phyloP scores from a whole-genome alignment of 371 early-diverging fungal species.

The Lichtheimia corymbifera region DNA sequence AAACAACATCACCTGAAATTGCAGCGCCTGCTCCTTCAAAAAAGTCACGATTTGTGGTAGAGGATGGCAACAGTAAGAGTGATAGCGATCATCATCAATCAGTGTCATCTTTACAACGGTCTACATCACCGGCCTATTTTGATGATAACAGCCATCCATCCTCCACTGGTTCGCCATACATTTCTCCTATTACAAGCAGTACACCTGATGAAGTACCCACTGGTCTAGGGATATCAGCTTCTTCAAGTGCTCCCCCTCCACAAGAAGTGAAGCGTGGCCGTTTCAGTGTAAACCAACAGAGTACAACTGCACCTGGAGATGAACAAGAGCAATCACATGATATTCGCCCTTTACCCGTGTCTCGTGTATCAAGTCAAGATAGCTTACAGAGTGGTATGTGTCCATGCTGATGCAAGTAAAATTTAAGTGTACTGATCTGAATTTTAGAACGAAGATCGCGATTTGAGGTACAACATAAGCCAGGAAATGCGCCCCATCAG shows the following conservation, averaged over 20 bases:
- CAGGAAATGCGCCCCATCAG: not conserved
- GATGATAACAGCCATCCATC: not conserved
- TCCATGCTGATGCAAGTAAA: not conserved
- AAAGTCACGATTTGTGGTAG: slow-evolving; percentile 60
- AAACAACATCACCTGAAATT: slow-evolving; percentile 4
- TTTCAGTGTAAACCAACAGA: slow-evolving; percentile 58
- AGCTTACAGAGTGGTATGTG: slow-evolving; percentile 11
- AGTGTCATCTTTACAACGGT: slow-evolving; percentile 7
- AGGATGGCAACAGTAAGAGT: slow-evolving; percentile 24
- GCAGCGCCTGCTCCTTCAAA: slow-evolving; percentile 17
- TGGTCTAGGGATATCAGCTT: slow-evolving; percentile 9
- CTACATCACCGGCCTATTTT: slow-evolving; percentile 2
- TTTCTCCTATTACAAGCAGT: slow-evolving; percentile 5
- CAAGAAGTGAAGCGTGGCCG: slow-evolving; percentile 62
- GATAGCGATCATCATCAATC: slow-evolving; percentile 11
- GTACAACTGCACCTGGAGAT: slow-evolving; percentile 7
- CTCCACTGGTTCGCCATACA: slow-evolving; percentile 7
- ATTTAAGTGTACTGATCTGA: not conserved
- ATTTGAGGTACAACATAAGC: slow-evolving; percentile 18
- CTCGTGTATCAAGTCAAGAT: slow-evolving; percentile 18
- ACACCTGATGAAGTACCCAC: slow-evolving; percentile 13
- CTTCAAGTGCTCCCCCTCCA: slow-evolving; percentile 5
- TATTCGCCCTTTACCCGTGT: slow-evolving; percentile 13
- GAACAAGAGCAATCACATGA: slow-evolving; percentile 8
- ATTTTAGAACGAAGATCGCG: slow-evolving; percentile 19